A percentile compares a stretch with the other conserved stretches of the same genome.
Evolutionary conservation across 495 filamentous ascomycete species (phyloP).

Genomic region (Penicillium macrosclerotiorum): DNA sequence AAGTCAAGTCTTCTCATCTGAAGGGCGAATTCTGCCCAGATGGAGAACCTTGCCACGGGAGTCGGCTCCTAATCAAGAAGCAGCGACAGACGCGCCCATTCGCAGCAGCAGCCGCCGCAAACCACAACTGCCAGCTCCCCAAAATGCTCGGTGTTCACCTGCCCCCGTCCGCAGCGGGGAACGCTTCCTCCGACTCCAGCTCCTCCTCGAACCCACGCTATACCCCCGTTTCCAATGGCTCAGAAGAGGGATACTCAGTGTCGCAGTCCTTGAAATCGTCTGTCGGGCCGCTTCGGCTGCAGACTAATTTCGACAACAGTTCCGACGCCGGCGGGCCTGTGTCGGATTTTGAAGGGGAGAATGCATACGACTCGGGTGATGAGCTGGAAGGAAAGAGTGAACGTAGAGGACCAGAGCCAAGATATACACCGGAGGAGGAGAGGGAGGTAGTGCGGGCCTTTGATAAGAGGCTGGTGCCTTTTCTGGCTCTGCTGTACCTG

Average conservation of each 20-base stretch:
- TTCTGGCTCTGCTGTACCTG: constrained; percentile 78
- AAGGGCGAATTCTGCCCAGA: background rate
- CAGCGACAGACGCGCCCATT: constrained; percentile 1
- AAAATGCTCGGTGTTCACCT: constrained; percentile 28
- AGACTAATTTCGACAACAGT: constrained; percentile 35
- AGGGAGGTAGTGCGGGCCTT: constrained; percentile 66
- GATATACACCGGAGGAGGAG: constrained; percentile 76
- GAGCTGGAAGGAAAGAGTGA: constrained; percentile 24
- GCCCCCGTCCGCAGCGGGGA: constrained; percentile 26
- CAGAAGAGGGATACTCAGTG: constrained; percentile 21
- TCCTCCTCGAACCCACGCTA: constrained; percentile 32
- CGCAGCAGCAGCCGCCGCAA: background rate
- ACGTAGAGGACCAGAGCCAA: constrained; percentile 8
- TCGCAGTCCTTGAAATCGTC: constrained; percentile 13
- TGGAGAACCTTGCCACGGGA: background rate
- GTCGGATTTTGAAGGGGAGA: constrained; percentile 26
- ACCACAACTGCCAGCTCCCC: background rate
- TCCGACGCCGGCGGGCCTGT: constrained; percentile 11
- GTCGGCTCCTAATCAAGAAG: background rate
- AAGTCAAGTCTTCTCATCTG: background rate
- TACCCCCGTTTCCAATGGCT: constrained; percentile 37
- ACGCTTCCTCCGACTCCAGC: constrained; percentile 27
- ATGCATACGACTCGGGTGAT: constrained; percentile 31
- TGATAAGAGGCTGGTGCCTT: constrained; percentile 72
- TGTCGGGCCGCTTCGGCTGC: constrained; percentile 25